These are phyloP conservation scores for Elymus sibiricus DNA, from an alignment of 176 grass and related monocot species.

Conservation along the genomic window DNA sequence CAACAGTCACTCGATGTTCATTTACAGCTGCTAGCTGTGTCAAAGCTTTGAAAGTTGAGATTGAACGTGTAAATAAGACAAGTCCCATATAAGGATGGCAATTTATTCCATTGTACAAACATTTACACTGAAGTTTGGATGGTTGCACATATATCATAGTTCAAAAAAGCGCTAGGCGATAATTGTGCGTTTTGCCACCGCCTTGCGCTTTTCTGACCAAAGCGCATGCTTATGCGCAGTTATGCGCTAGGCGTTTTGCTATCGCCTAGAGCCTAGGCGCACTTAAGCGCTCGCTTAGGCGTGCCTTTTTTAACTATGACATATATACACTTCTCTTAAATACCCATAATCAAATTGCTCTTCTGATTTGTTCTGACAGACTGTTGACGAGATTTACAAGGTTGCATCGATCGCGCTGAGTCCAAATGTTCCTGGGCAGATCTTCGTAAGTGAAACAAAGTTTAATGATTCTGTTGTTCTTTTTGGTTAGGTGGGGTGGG, in stretches of 20 bases:
- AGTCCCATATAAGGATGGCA: background rate
- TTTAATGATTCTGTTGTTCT: background rate
- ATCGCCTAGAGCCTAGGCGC: no score
- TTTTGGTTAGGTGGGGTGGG: background rate
- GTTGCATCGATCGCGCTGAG: slow-evolving; percentile 86
- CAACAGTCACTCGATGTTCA: background rate
- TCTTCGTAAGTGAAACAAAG: slow-evolving; percentile 84
- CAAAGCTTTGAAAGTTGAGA: background rate
- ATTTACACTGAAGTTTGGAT: slow-evolving; percentile 1
- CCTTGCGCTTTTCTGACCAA: no score
- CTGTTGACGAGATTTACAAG: slow-evolving; percentile 99
- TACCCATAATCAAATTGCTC: slow-evolving; percentile 24
- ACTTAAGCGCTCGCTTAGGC: no score
- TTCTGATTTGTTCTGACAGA: slow-evolving; percentile 51
- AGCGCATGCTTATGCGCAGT: no score
- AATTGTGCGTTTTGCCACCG: no score
- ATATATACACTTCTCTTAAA: background rate
- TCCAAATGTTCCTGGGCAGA: slow-evolving; percentile 95
- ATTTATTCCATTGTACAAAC: background rate
- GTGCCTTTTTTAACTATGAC: no score
- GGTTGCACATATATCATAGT: background rate
- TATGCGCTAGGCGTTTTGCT: no score
- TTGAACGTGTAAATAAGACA: background rate
- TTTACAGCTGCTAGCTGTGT: slow-evolving; percentile 17
- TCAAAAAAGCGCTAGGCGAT: no score